These are phyloP conservation scores for Trichoderma lentiforme DNA, from an alignment of 2,329 filamentous ascomycete species.

Conservation along the genomic window DNA sequence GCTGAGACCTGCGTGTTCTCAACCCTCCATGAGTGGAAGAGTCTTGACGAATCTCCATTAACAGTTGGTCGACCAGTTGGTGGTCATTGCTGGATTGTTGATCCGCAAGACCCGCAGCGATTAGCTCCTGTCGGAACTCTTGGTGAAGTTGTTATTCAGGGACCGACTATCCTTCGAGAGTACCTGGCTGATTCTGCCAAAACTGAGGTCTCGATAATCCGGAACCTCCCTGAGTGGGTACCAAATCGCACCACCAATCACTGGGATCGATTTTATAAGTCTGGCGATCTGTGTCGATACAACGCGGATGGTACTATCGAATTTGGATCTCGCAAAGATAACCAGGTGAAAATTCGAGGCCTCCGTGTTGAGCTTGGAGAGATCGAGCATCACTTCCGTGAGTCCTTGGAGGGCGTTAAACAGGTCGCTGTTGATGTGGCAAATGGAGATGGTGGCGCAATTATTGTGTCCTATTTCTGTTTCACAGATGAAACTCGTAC, in stretches of 20 bases:
- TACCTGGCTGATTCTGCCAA: constrained; percentile 32
- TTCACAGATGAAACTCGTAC: constrained; percentile 11
- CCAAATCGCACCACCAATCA: neutral
- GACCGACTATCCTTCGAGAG: constrained; percentile 42
- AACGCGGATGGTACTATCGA: constrained; percentile 22
- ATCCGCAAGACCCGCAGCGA: constrained; percentile 10
- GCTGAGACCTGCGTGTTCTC: constrained; percentile 20
- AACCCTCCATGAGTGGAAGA: constrained; percentile 18
- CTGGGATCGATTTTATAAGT: constrained; percentile 20
- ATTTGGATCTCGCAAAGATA: constrained; percentile 24
- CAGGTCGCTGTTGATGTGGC: constrained; percentile 17
- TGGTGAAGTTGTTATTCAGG: constrained; percentile 22
- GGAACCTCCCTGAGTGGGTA: neutral
- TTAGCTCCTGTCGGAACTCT: constrained; percentile 15
- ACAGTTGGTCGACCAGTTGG: constrained; percentile 16
- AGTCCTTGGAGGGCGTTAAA: constrained; percentile 1
- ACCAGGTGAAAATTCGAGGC: constrained; percentile 25
- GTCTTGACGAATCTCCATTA: constrained; percentile 2
- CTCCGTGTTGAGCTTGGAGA: constrained; percentile 24
- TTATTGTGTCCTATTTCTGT: constrained; percentile 15
- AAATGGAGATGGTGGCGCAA: constrained; percentile 4
- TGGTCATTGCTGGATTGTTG: constrained; percentile 16
- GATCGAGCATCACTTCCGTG: constrained; percentile 19
- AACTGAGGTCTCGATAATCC: constrained; percentile 11
- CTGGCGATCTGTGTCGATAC: constrained; percentile 22